A percentile compares a stretch with the other conserved stretches of the same genome.
Conservation (phyloP, 495 filamentous ascomycete species). For the Echria macrotheca region DNA sequence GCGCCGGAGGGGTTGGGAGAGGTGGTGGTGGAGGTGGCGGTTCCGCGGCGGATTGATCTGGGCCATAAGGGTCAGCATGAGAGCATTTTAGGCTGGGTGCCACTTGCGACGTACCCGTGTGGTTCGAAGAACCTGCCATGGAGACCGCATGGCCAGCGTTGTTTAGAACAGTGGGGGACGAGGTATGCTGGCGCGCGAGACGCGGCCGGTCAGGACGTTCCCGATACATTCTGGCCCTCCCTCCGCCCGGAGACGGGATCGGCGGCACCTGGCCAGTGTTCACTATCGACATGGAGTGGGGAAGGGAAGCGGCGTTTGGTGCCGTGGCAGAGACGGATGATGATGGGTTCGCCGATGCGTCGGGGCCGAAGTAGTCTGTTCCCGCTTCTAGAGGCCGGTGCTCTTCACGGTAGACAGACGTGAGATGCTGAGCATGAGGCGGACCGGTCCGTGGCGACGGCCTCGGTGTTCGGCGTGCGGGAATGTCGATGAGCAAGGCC, state of each 20-base stretch:
- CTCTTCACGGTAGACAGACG: conserved; percentile 57
- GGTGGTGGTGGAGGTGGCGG: conserved; percentile 42
- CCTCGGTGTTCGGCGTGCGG: conserved; percentile 71
- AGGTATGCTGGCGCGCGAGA: conserved; percentile 65
- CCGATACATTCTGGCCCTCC: conserved; percentile 39
- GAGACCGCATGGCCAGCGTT: conserved; percentile 20
- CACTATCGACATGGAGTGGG: conserved; percentile 68
- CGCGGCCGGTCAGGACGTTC: conserved; percentile 49
- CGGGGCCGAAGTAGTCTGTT: conserved; percentile 85
- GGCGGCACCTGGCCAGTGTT: conserved; percentile 73
- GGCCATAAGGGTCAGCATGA: too few species aligned
- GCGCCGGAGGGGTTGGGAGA: conserved; percentile 53
- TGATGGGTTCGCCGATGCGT: conserved; percentile 54
- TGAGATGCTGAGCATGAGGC: conserved; percentile 39
- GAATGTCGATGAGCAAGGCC: conserved; percentile 86
- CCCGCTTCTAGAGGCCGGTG: conserved; percentile 63
- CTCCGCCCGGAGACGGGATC: conserved; percentile 76
- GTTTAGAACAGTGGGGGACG: conserved; percentile 67
- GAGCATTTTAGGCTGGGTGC: too few species aligned
- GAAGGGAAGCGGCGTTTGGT: conserved; percentile 29
- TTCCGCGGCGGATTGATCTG: conserved; percentile 35
- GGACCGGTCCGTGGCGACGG: conserved; percentile 60
- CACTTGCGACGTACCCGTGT: too few species aligned
- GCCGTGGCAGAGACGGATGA: conserved; percentile 24
- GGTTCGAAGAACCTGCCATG: too few species aligned